Percentiles rank a stretch among this genome's conserved stretches.
phyloP scores from a whole-genome alignment of 257 asterid genomes.

The Dorcoceras hygrometricum region DNA sequence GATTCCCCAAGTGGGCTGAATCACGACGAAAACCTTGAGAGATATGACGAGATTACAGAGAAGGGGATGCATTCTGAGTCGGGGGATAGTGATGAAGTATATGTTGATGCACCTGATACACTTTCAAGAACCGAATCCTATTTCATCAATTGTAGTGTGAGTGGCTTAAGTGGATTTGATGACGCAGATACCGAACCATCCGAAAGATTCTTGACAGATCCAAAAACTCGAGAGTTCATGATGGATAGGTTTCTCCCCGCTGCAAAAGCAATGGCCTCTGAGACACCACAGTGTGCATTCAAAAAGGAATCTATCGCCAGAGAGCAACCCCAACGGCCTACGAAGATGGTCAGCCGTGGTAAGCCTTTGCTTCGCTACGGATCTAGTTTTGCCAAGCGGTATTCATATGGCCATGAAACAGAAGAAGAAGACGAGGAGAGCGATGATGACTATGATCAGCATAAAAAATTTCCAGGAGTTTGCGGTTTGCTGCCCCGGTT shows the following conservation, averaged over 20 bases:
- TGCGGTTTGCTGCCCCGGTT: conserved; percentile 70
- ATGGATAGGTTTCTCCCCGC: conserved; percentile 90
- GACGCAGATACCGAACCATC: conserved; percentile 39
- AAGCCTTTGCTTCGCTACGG: conserved; percentile 81
- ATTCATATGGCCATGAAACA: conserved; percentile 35
- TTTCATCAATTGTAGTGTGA: conserved; percentile 68
- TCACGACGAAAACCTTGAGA: conserved; percentile 25
- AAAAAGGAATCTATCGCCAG: conserved; percentile 41
- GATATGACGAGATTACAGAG: conserved; percentile 25
- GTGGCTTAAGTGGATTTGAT: conserved; percentile 61
- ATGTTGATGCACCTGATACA: conserved; percentile 66
- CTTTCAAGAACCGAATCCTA: conserved; percentile 68
- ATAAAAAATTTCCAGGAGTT: conserved; percentile 30
- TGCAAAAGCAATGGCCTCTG: conserved; percentile 64
- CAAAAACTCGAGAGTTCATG: conserved; percentile 53
- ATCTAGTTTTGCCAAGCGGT: conserved; percentile 59
- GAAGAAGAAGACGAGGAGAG: conserved; percentile 42
- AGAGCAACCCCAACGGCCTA: conserved; percentile 37
- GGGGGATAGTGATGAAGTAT: conserved; percentile 50
- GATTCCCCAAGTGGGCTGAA: conserved; percentile 12
- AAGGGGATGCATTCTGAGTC: conserved; percentile 39
- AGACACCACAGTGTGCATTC: conserved; percentile 41
- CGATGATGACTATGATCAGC: conserved; percentile 34
- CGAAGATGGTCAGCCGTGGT: conserved; percentile 30
- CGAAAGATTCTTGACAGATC: conserved; percentile 35